phyloP scores from a whole-genome alignment of 2,329 filamentous ascomycete genomes.

The Neofusicoccum ribis region DNA sequence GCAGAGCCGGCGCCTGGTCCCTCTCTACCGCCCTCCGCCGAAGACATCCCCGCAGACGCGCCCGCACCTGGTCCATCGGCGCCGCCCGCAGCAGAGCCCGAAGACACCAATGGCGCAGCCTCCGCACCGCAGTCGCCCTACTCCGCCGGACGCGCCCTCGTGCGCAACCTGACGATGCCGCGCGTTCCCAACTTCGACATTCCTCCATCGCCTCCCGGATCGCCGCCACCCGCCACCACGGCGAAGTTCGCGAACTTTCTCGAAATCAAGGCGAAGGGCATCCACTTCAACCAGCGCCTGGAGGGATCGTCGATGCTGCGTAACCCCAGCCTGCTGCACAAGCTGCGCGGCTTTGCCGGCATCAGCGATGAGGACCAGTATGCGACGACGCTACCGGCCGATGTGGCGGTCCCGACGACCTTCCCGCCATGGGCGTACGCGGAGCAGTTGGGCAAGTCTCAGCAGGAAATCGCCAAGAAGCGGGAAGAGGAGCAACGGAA shows the following conservation, averaged over 20 bases:
- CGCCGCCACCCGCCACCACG: conserved; percentile 49
- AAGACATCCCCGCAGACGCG: conserved; percentile 2
- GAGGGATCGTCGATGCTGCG: conserved; percentile 65
- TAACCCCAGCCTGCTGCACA: conserved; percentile 72
- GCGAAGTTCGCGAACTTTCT: conserved; percentile 74
- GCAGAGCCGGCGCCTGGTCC: conserved; percentile 4
- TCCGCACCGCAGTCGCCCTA: conserved; percentile 61
- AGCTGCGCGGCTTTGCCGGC: conserved; percentile 69
- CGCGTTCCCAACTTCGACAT: conserved; percentile 71
- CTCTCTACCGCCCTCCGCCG: background rate
- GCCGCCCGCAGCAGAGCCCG: conserved; percentile 24
- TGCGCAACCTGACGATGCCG: conserved; percentile 74
- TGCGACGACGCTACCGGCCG: conserved; percentile 54
- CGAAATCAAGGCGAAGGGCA: conserved; percentile 71
- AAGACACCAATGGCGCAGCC: conserved; percentile 23
- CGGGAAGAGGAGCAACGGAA: conserved; percentile 34
- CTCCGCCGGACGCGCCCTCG: conserved; percentile 61
- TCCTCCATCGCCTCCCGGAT: conserved; percentile 68
- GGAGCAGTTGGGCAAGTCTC: conserved; percentile 43
- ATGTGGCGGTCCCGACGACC: conserved; percentile 39
- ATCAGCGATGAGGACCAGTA: conserved; percentile 63
- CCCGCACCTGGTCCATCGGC: conserved; percentile 23
- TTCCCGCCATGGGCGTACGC: conserved; percentile 48
- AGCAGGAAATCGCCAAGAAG: conserved; percentile 38
- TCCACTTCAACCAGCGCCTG: conserved; percentile 77